These are phyloP conservation scores for Botrytis hyacinthi DNA, from an alignment of 2,329 filamentous ascomycete genomes.

Conservation along the genomic window DNA sequence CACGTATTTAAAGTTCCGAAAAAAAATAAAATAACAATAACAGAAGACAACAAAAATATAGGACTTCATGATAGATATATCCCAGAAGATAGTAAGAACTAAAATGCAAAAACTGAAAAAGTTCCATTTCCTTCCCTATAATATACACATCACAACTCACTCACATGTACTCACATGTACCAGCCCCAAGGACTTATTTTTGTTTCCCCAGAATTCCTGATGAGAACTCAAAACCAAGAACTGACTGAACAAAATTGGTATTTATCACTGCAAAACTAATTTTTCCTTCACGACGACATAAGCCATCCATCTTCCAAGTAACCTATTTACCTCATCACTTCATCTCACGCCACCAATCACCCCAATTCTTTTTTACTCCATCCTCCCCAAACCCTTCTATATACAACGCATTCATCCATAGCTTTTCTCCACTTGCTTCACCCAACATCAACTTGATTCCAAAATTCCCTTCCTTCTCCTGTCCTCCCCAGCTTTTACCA, in stretches of 20 bases:
- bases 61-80: too few relatives aligned
- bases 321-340: background rate
- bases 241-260: background rate
- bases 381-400: background rate
- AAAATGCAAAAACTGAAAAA: background rate
- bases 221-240: background rate
- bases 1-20: too few relatives aligned
- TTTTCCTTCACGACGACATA: background rate
- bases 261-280: background rate
- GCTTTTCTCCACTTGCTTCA: background rate
- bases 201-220: background rate
- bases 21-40: too few relatives aligned
- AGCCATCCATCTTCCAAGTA: background rate
- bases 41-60: too few relatives aligned
- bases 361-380: background rate
- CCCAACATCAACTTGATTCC: background rate
- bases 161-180: background rate
- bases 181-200: background rate
- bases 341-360: background rate
- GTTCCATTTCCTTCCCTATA: background rate
- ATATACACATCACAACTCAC: background rate
- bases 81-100: background rate
- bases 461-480: background rate
- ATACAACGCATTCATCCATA: constrained; percentile 2
- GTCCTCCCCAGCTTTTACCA: background rate